A percentile compares a stretch with the other conserved stretches of the same genome.
These are phyloP conservation scores for Trichoderma semiorbis DNA, from an alignment of 2,329 filamentous ascomycete genomes.

Conservation along the genomic window DNA sequence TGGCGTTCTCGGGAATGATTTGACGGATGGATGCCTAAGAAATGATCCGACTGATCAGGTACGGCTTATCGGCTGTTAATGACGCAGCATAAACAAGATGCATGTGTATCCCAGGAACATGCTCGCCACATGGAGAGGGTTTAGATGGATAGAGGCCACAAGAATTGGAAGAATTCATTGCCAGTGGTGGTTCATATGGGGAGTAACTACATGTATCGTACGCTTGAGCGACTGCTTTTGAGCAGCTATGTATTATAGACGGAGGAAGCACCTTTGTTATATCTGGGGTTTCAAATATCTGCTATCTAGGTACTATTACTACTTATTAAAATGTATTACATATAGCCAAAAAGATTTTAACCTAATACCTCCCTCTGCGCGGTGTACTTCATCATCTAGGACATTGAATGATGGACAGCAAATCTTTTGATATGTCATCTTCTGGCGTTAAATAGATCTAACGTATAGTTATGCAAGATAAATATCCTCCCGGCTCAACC, in stretches of 20 bases:
- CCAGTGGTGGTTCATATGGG: neutral
- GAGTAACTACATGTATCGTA: neutral
- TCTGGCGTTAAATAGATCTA: neutral
- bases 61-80: neutral
- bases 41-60: neutral
- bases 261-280: neutral
- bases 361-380: neutral
- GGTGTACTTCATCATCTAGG: neutral
- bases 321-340: too few relatives aligned
- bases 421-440: neutral
- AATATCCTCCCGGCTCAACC: neutral
- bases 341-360: neutral
- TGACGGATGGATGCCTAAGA: neutral
- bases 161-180: neutral
- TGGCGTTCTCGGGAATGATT: neutral
- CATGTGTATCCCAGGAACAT: neutral
- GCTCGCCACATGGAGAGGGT: neutral
- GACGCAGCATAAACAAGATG: neutral
- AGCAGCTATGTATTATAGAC: neutral
- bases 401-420: neutral
- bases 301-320: neutral
- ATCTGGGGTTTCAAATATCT: neutral
- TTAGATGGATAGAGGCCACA: neutral
- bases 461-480: neutral
- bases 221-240: neutral